Evolutionary conservation across 176 grass and related monocot species (phyloP), one percentile per base, ranked within the genome.

Genomic region (Pontederia paniculata): DNA sequence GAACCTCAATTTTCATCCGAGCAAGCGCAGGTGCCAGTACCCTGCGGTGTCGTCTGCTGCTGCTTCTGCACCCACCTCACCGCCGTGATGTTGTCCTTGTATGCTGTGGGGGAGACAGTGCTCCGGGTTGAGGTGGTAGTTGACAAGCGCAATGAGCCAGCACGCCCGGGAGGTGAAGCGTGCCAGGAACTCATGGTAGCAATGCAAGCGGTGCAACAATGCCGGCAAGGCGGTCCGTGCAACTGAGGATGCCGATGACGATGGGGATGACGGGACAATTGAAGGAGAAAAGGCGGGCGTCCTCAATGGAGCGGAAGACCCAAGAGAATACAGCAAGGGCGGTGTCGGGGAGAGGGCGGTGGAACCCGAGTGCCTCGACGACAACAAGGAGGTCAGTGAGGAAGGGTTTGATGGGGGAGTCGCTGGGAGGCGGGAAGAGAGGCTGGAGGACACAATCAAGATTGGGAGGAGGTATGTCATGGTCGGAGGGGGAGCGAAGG

Each of bases 61-160:
- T 90, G 82, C 31, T 69, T 63, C 55, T n/a, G n/a, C n/a, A 97
- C 70, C 93, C 86, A 97, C 19, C 73, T 73, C 73, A 87, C 45
- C 1, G 73, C 86, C 0, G 86, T 62, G 14, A 97, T 9, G 0
- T 86, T 86, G 70, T 97, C 93, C 37, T 97, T 74, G 77, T 81
- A 82, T 12, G 83, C 93, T 0, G 77, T 66, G n/a, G 0, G 93
- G 93, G 0, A 97, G 86, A 16, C 74, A 74, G 72, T 97, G 54
- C 83, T 97, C 93, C 0, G 93, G 93, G 1, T 86, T 83, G 2
- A 97, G 83, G 23, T 83, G 93, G 71, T 97, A 97, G 81, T 88
- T 75, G 5, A 97, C 86, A 28, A 86, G 90, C 69, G 90, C 52
- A 0, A 97, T 66, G 49, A 84, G 74, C 73, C 93, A 97, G 15